phyloP scores from a whole-genome alignment of 1,284 basidiomycete species.

The Malassezia slooffiae region DNA sequence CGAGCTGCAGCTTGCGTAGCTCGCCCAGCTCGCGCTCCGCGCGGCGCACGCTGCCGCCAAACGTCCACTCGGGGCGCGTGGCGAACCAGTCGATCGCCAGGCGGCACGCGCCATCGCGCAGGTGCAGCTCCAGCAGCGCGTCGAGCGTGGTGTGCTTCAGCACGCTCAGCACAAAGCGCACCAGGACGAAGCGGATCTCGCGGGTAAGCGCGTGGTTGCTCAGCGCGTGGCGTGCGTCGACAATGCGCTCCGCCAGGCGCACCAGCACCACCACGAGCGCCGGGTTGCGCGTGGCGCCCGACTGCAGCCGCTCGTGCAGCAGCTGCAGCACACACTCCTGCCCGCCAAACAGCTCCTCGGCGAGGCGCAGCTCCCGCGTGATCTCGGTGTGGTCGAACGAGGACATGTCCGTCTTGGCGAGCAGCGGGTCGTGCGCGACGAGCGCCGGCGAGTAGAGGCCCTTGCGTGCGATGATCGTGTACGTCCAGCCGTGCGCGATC shows the following conservation, averaged over 20 bases:
- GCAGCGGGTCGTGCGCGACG: slow-evolving; percentile 68
- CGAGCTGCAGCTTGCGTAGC: slow-evolving; percentile 68
- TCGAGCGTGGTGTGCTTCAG: slow-evolving; percentile 80
- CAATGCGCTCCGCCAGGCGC: slow-evolving; percentile 61
- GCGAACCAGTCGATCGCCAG: slow-evolving; percentile 82
- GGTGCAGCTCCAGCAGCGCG: slow-evolving; percentile 63
- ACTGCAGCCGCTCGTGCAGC: slow-evolving; percentile 83
- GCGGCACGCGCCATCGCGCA: slow-evolving; percentile 66
- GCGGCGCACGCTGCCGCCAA: slow-evolving; percentile 80
- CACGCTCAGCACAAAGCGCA: slow-evolving; percentile 85
- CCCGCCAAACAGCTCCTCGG: slow-evolving; percentile 59
- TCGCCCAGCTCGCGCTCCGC: slow-evolving; percentile 77
- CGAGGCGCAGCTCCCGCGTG: slow-evolving; percentile 61
- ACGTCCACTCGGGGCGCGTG: slow-evolving; percentile 60
- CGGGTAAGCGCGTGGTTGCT: slow-evolving; percentile 85
- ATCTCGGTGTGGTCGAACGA: slow-evolving; percentile 79
- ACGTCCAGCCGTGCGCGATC: slow-evolving; percentile 74
- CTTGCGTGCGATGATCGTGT: slow-evolving; percentile 63
- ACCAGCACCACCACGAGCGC: slow-evolving; percentile 64
- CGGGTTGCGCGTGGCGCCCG: slow-evolving; percentile 74
- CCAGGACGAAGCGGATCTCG: slow-evolving; percentile 74
- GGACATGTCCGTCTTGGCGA: slow-evolving; percentile 72
- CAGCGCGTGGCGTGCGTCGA: slow-evolving; percentile 27
- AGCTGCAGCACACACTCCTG: slow-evolving; percentile 77
- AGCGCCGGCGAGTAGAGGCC: slow-evolving; percentile 48